Conservation (phyloP, 2,329 filamentous ascomycete species). For the Chrysosporium queenslandicum region DNA sequence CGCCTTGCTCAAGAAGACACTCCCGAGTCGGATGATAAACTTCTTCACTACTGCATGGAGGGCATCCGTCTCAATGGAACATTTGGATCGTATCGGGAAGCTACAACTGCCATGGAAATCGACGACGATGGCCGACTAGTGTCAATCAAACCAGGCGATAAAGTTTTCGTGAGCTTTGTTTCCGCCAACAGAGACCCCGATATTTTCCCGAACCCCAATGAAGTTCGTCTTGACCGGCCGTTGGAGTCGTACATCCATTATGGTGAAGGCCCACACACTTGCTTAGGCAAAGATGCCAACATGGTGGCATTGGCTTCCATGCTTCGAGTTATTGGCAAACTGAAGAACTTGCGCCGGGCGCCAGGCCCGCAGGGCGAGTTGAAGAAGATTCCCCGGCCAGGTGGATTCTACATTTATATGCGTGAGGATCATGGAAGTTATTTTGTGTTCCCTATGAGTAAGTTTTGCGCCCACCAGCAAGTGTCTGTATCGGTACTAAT, state of each 20-base stretch:
- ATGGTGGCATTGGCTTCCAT: constrained; percentile 36
- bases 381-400: constrained; percentile 42
- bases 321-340: constrained; percentile 36
- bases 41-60: constrained; percentile 22
- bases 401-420: constrained; percentile 41
- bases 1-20: constrained; percentile 29
- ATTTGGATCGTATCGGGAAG: constrained; percentile 48
- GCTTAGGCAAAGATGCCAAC: constrained; percentile 36
- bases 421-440: constrained; percentile 44
- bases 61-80: constrained; percentile 33
- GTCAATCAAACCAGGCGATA: constrained; percentile 36
- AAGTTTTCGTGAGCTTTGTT: constrained; percentile 49
- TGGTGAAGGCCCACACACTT: constrained; percentile 42
- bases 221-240: constrained; percentile 39
- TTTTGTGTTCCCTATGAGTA: constrained; percentile 40
- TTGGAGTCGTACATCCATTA: constrained; percentile 36
- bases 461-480: too few relatives aligned
- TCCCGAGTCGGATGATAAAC: constrained; percentile 22
- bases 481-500: too few relatives aligned
- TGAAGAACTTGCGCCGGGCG: constrained; percentile 40
- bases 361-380: constrained; percentile 40
- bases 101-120: constrained; percentile 29
- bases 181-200: constrained; percentile 31
- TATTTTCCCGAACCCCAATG: constrained; percentile 31
- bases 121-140: constrained; percentile 32